These are phyloP conservation scores for Euphorbia celastroides DNA, from an alignment of 441 rosid genomes.

Conservation along the genomic window DNA sequence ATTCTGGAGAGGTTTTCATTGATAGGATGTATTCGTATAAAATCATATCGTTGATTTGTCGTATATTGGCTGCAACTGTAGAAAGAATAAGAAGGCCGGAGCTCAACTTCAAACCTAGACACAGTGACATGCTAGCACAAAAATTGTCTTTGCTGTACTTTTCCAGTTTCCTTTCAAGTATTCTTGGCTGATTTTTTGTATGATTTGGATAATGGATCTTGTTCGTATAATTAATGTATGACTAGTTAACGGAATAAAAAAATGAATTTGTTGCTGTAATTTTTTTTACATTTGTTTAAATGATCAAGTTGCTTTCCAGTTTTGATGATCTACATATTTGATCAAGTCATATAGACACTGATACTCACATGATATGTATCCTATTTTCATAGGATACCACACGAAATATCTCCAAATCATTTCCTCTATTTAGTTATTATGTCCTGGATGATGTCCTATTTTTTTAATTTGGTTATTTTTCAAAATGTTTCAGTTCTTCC, in stretches of 20 bases:
- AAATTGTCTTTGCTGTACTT: neutral
- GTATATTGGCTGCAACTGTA: neutral
- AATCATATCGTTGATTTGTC: no score
- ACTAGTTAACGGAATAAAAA: neutral
- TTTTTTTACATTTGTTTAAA: neutral
- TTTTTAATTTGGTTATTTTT: neutral
- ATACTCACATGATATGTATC: no score
- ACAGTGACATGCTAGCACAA: neutral
- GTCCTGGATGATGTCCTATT: neutral
- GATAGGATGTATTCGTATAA: no score
- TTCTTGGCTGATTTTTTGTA: neutral
- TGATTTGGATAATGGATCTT: neutral
- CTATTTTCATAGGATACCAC: no score
- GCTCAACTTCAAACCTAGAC: no score
- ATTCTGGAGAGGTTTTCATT: no score
- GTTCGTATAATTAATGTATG: no score
- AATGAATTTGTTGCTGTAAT: neutral
- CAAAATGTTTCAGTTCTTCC: slow-evolving; percentile 37
- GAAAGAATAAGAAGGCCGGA: neutral
- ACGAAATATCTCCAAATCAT: no score
- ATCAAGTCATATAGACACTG: neutral
- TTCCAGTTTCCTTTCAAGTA: neutral
- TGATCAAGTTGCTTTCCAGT: neutral
- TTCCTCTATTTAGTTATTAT: neutral
- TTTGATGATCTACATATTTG: neutral